Base-by-base conservation (phyloP, 2,329 filamentous ascomycete species). In the Colletotrichum sp. region DNA sequence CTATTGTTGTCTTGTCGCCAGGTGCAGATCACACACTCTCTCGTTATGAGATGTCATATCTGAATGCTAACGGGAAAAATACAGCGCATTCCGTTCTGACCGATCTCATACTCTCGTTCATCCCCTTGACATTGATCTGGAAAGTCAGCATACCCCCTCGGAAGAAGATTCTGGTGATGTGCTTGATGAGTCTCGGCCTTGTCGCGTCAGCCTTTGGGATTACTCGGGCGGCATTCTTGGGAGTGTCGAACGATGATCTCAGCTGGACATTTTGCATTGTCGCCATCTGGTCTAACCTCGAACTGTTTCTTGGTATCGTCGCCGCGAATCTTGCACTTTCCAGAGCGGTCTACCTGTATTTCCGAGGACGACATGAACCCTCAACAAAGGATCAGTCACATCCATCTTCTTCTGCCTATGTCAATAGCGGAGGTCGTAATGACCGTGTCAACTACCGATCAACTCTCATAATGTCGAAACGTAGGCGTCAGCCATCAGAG, bases 281-380 rank as follows among this genome's bases (percentile, higher is more conserved):
- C 3, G 84, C 84, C 30, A 84, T 85, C 52, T 86, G 84, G 84
- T 84, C 81, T 15, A 81, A 85, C 16, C 76, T 85, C 55, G 85
- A 86, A 75, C 81, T 83, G 0, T 82, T 82, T 21, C 79, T 86
- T 2, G 85, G 84, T 30, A 85, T 86, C 18, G 80, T 84, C 4
- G 83, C 82, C n/a, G 84, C 81, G n/a, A 82, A 82, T 26, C 78
- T 82, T 5, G 79, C 65, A 79, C 81, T 70, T 62, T 78, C 72
- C 2, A 77, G 80, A 10, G 78, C 78, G 7, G 73, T 81, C 6
- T 81, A 77, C 49, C 49, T 70, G 6, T 78, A 74, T 52, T 75
- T 81, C 39, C 44, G 32, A 39, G 24, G 67, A n/a, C 39, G 6
- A 6, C 4, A 8, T 18, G n/a, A 30, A 2, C 2, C 59, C 1